Conservation (phyloP, 768 basidiomycete species). For the Tulasnella calospora region DNA sequence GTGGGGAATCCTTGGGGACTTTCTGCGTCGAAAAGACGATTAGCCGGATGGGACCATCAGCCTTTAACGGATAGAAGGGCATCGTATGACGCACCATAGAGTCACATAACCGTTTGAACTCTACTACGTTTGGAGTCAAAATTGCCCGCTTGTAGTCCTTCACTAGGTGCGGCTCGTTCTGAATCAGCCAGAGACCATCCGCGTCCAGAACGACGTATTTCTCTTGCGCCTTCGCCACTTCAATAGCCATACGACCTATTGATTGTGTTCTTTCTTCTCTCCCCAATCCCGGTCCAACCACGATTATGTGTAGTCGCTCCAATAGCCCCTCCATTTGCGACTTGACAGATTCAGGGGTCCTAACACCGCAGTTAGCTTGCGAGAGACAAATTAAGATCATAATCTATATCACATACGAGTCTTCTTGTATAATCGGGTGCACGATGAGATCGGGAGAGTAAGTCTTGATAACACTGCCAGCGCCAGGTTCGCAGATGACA, state of each 20-base stretch:
- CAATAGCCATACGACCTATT: constrained; percentile 70
- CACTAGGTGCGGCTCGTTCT: constrained; percentile 66
- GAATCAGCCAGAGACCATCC: constrained; percentile 81
- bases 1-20: constrained; percentile 49
- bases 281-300: constrained; percentile 92
- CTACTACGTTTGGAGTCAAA: constrained; percentile 90
- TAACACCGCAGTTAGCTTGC: constrained; percentile 1
- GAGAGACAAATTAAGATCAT: constrained; percentile 2
- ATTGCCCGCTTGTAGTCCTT: constrained; percentile 83
- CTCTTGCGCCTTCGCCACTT: constrained; percentile 62
- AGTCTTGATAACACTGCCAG: constrained; percentile 89
- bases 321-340: constrained; percentile 62
- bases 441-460: constrained; percentile 98
- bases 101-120: constrained; percentile 81
- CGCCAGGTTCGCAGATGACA: constrained; percentile 92
- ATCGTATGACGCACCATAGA: constrained; percentile 48
- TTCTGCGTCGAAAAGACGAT: constrained; percentile 35
- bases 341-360: constrained; percentile 44
- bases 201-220: constrained; percentile 95
- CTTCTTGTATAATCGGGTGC: constrained; percentile 78
- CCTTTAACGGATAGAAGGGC: background rate
- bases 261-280: constrained; percentile 85
- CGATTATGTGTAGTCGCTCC: constrained; percentile 81
- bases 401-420: constrained; percentile 46
- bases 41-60: background rate